Conservation (phyloP, 441 rosid genomes). For the Rhodomyrtus psidioides region DNA sequence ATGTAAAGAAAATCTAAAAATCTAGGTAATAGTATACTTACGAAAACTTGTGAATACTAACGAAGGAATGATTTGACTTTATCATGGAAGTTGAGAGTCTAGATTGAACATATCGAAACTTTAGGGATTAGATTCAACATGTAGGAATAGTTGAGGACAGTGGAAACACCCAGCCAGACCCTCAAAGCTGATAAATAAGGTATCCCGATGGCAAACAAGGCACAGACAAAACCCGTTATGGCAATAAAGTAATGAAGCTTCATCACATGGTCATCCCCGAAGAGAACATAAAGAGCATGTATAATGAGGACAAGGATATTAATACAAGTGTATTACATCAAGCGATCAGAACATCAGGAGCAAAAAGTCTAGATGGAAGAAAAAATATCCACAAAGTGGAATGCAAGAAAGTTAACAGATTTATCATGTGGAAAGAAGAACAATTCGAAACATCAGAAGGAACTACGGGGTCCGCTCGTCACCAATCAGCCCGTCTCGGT, state of each 20-base stretch:
- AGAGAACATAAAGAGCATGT: constrained; percentile 83
- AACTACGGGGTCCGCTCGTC: neutral
- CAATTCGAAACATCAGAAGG: neutral
- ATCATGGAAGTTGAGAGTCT: too few relatives aligned
- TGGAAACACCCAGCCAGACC: constrained; percentile 77
- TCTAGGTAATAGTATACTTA: neutral
- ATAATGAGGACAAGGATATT: neutral
- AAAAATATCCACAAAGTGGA: neutral
- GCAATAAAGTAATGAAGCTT: constrained; percentile 80
- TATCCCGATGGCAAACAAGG: constrained; percentile 66
- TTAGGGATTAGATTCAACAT: too few relatives aligned
- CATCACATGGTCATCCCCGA: constrained; percentile 44
- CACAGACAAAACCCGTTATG: constrained; percentile 68
- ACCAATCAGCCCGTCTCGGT: too few relatives aligned
- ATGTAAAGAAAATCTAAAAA: neutral
- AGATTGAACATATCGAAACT: too few relatives aligned
- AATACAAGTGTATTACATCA: neutral
- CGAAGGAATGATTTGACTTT: too few relatives aligned
- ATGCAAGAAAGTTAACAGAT: neutral
- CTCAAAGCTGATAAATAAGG: constrained; percentile 86
- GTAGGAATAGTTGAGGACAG: constrained; percentile 25
- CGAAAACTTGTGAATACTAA: too few relatives aligned
- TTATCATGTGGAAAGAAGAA: neutral
- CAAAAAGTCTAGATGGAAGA: neutral
- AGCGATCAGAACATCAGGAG: neutral